Percentiles rank a stretch among this genome's conserved stretches.
Evolutionary conservation across 1,284 basidiomycete genomes (phyloP).

Genomic region (Ganoderma resinaceum): DNA sequence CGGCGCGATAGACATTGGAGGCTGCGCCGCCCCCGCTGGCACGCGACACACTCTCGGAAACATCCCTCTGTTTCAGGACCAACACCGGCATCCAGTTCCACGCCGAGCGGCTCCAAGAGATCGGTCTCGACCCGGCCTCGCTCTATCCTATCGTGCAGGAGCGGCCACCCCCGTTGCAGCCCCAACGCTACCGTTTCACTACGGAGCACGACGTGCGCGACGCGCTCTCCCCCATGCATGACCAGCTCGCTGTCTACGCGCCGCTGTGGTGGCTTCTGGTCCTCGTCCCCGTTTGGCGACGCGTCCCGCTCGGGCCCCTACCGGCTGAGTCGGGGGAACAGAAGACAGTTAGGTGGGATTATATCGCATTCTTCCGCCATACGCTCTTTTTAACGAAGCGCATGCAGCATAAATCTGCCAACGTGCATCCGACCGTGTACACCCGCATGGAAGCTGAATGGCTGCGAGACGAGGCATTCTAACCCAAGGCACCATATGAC

Average conservation of each 20-base stretch:
- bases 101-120: conserved; percentile 46
- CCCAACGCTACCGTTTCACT: neutral
- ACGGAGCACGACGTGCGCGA: conserved; percentile 51
- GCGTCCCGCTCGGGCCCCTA: neutral
- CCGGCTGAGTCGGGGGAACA: neutral
- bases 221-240: conserved; percentile 57
- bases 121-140: conserved; percentile 31
- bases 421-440: neutral
- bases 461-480: too few relatives aligned
- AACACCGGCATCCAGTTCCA: conserved; percentile 48
- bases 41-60: conserved; percentile 60
- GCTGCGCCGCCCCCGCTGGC: conserved; percentile 59
- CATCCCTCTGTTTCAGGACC: conserved; percentile 57
- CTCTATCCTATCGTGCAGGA: conserved; percentile 39
- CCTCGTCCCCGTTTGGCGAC: neutral
- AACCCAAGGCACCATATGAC: too few relatives aligned
- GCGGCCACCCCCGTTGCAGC: conserved; percentile 10
- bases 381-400: too few relatives aligned
- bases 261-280: conserved; percentile 66
- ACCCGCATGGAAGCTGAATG: neutral
- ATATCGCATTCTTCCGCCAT: neutral
- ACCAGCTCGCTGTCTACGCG: conserved; percentile 50
- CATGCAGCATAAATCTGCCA: neutral
- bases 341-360: neutral
- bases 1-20: conserved; percentile 52